These are phyloP conservation scores for Oryza glumipatula DNA, from an alignment of 176 grass and related monocot genomes.

Conservation along the genomic window DNA sequence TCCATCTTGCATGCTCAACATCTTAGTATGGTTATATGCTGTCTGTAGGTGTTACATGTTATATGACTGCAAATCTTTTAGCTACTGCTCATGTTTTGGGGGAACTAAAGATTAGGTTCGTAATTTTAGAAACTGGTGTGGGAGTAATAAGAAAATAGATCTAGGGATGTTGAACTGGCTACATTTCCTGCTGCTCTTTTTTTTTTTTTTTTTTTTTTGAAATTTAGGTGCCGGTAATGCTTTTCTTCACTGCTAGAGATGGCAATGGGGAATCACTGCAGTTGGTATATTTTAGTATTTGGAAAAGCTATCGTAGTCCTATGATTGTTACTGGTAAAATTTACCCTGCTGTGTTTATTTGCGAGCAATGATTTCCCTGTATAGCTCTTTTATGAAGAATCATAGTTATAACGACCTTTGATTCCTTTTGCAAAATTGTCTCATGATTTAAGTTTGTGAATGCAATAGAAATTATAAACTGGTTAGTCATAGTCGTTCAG, in stretches of 20 bases:
- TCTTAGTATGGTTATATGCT: not conserved
- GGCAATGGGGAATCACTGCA: no score
- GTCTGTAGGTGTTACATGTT: not conserved
- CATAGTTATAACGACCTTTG: not conserved
- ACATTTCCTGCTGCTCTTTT: not conserved
- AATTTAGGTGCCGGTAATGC: not conserved
- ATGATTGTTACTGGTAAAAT: not conserved
- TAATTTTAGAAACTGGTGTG: not conserved
- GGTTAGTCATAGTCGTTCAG: no score
- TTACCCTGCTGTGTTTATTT: not conserved
- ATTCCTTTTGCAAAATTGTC: no score
- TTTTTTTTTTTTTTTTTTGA: not conserved
- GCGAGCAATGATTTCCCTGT: not conserved
- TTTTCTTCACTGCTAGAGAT: not conserved
- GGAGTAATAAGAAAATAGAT: not conserved
- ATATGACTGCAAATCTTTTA: not conserved
- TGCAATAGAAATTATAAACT: not conserved
- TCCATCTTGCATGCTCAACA: not conserved
- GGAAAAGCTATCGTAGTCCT: not conserved
- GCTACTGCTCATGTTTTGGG: not conserved
- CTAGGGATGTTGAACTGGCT: not conserved
- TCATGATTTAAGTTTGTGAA: no score
- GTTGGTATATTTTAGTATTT: not conserved
- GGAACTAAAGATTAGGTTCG: not conserved
- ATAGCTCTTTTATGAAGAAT: not conserved